Evolutionary conservation across 345 rosid genomes (phyloP), one percentile per base, ranked within the genome.

Genomic region (Geranium rotundifolium): DNA sequence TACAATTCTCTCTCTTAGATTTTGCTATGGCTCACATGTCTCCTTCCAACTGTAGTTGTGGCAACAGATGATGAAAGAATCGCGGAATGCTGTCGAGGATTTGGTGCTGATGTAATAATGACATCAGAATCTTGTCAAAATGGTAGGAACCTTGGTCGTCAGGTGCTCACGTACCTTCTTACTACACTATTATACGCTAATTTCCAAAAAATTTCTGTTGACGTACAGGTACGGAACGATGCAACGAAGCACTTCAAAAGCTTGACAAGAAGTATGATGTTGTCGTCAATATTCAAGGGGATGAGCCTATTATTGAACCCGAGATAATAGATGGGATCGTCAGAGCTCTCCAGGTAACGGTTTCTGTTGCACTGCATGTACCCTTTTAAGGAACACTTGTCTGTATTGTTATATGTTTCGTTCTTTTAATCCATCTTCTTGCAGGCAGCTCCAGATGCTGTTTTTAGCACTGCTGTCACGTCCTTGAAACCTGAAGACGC

Each of bases 21-120:
- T 17, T 59, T n/a, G n/a, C n/a, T n/a, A n/a, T n/a, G n/a, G n/a
- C 64, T 29, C 67, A 56, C 29, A 39, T 57, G 27, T 1, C 12
- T 61, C 46, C 2, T 19, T 75, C 14, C 49, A 67, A 49, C 29
- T 71, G 60, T 75, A 90, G 97, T 93, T 82, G 96, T 90, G 68
- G 97, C 96, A 9, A 93, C 96, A 2, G 99, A 93, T 80, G 95
- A 93, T 64, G 88, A 86, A 63, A 79, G 77, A 77, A 88, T 93
- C 5, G 97, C 96, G 15, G 95, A 86, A 62, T 93, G 99, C 19
- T 93, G 99, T 77, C 87, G 90, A 69, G 85, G 87, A 59, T 86
- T 93, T 79, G 99, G 95, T 13, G 96, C 97, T 19, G 91, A 86
- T 82, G 99, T 93, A 31, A 72, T 93, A 65, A 87, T 93, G 99